Conservation (phyloP, 2,329 filamentous ascomycete genomes). For the Ceratocystis smalleyi region DNA sequence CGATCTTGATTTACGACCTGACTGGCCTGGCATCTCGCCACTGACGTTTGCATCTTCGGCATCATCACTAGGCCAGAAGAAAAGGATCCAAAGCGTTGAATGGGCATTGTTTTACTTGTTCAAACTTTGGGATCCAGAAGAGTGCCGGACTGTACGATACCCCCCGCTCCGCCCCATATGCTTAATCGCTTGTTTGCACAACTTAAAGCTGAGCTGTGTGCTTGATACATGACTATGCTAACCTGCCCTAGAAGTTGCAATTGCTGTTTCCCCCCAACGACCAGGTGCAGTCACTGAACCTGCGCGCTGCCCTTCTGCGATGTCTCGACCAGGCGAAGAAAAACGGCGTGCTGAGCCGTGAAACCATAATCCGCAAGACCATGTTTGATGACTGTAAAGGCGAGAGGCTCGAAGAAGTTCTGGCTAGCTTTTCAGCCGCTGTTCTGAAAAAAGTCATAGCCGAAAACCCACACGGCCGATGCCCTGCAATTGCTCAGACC, state of each 20-base stretch:
- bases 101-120: constrained; percentile 88
- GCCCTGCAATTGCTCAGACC: constrained; percentile 35
- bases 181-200: too few species aligned
- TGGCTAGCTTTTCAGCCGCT: constrained; percentile 68
- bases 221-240: constrained; percentile 2
- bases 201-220: too few species aligned
- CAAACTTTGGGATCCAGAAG: constrained; percentile 62
- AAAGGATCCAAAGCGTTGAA: constrained; percentile 67
- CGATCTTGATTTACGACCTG: constrained; percentile 55
- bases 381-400: constrained; percentile 96
- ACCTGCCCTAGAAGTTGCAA: constrained; percentile 52
- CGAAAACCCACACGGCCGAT: constrained; percentile 25
- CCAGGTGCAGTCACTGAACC: constrained; percentile 76
- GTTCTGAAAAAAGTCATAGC: constrained; percentile 54
- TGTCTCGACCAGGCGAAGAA: constrained; percentile 77
- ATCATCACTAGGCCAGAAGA: constrained; percentile 53
- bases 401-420: constrained; percentile 72
- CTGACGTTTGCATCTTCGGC: constrained; percentile 55
- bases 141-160: constrained; percentile 50
- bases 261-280: constrained; percentile 85
- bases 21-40: constrained; percentile 64
- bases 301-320: constrained; percentile 70
- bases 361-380: constrained; percentile 71
- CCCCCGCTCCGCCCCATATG: background rate
- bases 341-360: constrained; percentile 63